Conservation (phyloP, 1,284 basidiomycete species). For the Malassezia nana region DNA sequence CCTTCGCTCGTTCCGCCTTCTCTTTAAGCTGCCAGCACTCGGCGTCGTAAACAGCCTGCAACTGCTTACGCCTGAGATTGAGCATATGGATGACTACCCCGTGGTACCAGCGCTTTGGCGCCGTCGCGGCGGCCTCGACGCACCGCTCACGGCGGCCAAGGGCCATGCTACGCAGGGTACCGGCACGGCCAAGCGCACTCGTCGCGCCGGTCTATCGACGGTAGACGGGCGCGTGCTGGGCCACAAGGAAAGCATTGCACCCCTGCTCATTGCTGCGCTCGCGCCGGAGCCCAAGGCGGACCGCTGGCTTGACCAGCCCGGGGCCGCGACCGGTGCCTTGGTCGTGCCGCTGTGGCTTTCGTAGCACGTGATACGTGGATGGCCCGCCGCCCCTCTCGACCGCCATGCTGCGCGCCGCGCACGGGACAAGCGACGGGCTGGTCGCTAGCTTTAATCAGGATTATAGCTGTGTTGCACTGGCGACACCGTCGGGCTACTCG, state of each 20-base stretch:
- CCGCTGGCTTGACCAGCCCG: slow-evolving; percentile 70
- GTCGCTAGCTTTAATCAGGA: slow-evolving; percentile 39
- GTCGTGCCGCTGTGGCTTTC: slow-evolving; percentile 51
- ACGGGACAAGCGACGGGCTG: slow-evolving; percentile 15
- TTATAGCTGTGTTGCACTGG: slow-evolving; percentile 75
- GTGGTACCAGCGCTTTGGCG: slow-evolving; percentile 18
- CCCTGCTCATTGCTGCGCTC: slow-evolving; percentile 64
- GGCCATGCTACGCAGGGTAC: background rate
- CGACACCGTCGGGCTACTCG: slow-evolving; percentile 87
- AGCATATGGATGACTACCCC: slow-evolving; percentile 12
- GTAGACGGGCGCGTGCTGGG: slow-evolving; percentile 12
- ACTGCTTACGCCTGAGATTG: slow-evolving; percentile 53
- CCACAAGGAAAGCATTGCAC: slow-evolving; percentile 26
- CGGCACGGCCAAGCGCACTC: background rate
- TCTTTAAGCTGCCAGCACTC: slow-evolving; percentile 58
- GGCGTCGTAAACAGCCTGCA: slow-evolving; percentile 88
- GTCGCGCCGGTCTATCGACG: background rate
- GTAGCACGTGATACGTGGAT: slow-evolving; percentile 4
- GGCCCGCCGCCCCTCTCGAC: background rate
- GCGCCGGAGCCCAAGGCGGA: slow-evolving; percentile 81
- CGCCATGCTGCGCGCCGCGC: background rate
- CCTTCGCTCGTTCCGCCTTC: slow-evolving; percentile 64
- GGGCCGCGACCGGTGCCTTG: slow-evolving; percentile 63
- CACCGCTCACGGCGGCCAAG: background rate
- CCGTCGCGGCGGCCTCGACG: slow-evolving; percentile 13